These are phyloP conservation scores for Agaricus sinodeliciosus DNA, from an alignment of 768 basidiomycete species.

Conservation along the genomic window DNA sequence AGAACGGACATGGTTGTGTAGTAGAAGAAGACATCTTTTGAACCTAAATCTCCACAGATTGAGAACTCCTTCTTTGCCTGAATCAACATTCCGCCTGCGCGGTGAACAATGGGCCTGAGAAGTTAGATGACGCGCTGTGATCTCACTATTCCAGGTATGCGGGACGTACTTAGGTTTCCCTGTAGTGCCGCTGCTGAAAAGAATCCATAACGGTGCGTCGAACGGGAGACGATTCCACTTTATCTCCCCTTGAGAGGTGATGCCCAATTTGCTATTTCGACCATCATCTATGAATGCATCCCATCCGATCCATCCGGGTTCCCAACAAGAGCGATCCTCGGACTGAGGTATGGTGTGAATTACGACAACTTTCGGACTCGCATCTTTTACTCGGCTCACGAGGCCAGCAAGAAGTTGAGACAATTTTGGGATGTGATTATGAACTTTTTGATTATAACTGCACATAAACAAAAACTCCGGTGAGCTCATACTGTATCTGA, in stretches of 20 bases:
- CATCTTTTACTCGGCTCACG: constrained; percentile 20
- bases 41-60: constrained; percentile 59
- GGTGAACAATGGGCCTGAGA: constrained; percentile 68
- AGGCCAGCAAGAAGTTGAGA: constrained; percentile 50
- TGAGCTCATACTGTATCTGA: constrained; percentile 7
- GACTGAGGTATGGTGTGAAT: constrained; percentile 38
- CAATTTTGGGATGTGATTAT: constrained; percentile 61
- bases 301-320: constrained; percentile 48
- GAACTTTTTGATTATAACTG: constrained; percentile 68
- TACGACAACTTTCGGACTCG: constrained; percentile 48
- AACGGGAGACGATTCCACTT: constrained; percentile 56
- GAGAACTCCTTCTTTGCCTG: constrained; percentile 66
- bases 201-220: constrained; percentile 79
- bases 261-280: constrained; percentile 36
- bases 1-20: constrained; percentile 60
- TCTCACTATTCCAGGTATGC: constrained; percentile 6
- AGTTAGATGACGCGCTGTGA: constrained; percentile 1
- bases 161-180: constrained; percentile 56
- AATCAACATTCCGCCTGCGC: constrained; percentile 72
- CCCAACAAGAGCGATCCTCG: constrained; percentile 32
- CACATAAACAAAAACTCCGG: neutral
- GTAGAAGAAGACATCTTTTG: constrained; percentile 74
- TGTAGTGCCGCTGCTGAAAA: constrained; percentile 83
- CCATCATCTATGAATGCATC: constrained; percentile 45
- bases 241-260: constrained; percentile 51